A percentile compares a stretch with the other conserved stretches of the same genome.
phyloP scores from a whole-genome alignment of 2,329 filamentous ascomycete genomes.

The Monosporascus sp. region DNA sequence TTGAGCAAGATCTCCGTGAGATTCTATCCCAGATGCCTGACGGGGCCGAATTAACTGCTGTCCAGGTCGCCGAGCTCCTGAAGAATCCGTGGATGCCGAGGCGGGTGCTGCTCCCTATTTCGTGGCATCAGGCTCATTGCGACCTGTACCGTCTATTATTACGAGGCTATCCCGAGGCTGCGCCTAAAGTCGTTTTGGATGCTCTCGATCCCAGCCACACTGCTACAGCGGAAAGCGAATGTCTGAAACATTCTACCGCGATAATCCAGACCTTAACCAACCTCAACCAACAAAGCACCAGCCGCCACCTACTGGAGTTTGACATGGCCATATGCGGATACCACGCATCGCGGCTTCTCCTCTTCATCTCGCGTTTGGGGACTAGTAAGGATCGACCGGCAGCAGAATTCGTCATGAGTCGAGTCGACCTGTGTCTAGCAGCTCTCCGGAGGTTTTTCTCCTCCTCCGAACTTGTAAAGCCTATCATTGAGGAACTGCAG shows the following conservation, averaged over 20 bases:
- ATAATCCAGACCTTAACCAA: slow-evolving; percentile 11
- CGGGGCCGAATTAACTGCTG: slow-evolving; percentile 8
- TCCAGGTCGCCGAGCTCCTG: slow-evolving; percentile 5
- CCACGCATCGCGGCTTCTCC: slow-evolving; percentile 13
- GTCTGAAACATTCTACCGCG: slow-evolving; percentile 3
- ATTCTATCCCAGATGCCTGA: slow-evolving; percentile 12
- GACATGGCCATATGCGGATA: slow-evolving; percentile 19
- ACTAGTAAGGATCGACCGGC: slow-evolving; percentile 7
- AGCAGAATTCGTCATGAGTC: slow-evolving; percentile 19
- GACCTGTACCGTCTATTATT: slow-evolving; percentile 9
- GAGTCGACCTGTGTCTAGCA: slow-evolving; percentile 21
- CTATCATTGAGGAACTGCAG: slow-evolving; percentile 23
- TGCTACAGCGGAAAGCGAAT: neutral
- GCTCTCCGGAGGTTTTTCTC: slow-evolving; percentile 20
- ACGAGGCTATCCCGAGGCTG: slow-evolving; percentile 8
- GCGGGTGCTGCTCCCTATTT: slow-evolving; percentile 2
- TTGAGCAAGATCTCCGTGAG: slow-evolving; percentile 9
- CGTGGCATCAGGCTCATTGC: slow-evolving; percentile 8
- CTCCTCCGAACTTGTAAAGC: slow-evolving; percentile 16
- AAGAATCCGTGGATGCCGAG: neutral
- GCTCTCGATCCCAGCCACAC: neutral
- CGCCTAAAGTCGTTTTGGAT: slow-evolving; percentile 1
- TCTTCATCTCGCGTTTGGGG: slow-evolving; percentile 19
- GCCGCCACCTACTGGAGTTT: slow-evolving; percentile 11
- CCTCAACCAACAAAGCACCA: slow-evolving; percentile 13